Evolutionary conservation across 331 rosid species (phyloP), one percentile per base, ranked within the genome.

Genomic region (Rhamnella rubrinervis): DNA sequence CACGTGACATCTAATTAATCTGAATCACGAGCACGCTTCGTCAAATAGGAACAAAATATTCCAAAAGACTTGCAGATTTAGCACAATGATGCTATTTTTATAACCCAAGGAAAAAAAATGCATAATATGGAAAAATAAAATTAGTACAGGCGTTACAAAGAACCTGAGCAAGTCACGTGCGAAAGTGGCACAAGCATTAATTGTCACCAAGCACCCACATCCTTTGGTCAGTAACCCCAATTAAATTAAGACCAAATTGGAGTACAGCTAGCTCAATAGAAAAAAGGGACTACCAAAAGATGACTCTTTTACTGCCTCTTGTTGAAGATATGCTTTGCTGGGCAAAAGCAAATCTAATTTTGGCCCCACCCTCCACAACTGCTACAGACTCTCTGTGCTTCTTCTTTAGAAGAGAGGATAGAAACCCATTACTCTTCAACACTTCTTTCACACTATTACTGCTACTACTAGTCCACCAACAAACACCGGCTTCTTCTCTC

Each of bases 281-380:
- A 44, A 44, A 63, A 58, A 52, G 44, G 65, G 55, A 17, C 26
- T 59, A 31, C n/a, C 4, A 63, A 81, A n/a, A 19, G 46, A 77
- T 55, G 59, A 31, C 69, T n/a, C 70, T 74, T 68, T 74, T 28
- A 35, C 21, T 76, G 80, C 87, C 87, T 65, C 78, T 50, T 6
- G 67, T 84, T 77, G 58, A 69, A 51, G 77, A 84, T 81, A 79
- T 71, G 80, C 74, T 74, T 74, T 71, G 59, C 17, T 71, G 37
- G 65, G 67, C 71, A 28, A 68, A 68, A 71, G 19, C 68, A 58
- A 55, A 41, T 53, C 55, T 9, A 21, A 53, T 37, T 67, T 18
- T 18, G 82, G 70, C 69, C 87, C 70, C 59, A 52, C 71, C 67
- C 53, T 18, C 20, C 77, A n/a, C n/a, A 26, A 39, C 59, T 39